A percentile compares a stretch with the other conserved stretches of the same genome.
phyloP scores from a whole-genome alignment of 768 basidiomycete species.

The Mycena epipterygia region DNA sequence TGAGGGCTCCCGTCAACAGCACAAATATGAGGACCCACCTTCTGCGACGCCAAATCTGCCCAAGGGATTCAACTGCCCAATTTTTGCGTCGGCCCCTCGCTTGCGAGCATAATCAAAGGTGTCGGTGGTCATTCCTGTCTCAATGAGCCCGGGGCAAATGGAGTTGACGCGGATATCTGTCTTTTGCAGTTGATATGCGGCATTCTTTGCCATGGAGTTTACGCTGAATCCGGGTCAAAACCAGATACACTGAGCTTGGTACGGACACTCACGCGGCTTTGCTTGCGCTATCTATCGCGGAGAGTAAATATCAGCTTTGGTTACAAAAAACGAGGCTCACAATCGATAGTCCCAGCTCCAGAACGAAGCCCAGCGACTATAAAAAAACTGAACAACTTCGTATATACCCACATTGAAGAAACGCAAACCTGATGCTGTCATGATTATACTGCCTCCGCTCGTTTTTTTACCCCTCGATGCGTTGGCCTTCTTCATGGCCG shows the following conservation, averaged over 20 bases:
- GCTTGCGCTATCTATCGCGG: constrained; percentile 82
- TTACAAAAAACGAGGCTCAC: constrained; percentile 56
- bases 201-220: constrained; percentile 88
- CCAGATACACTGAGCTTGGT: background rate
- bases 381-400: constrained; percentile 10
- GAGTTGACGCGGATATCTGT: constrained; percentile 91
- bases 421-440: constrained; percentile 84
- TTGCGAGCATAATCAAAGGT: constrained; percentile 84
- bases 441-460: constrained; percentile 85
- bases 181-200: constrained; percentile 83
- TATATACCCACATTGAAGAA: background rate
- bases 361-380: constrained; percentile 86
- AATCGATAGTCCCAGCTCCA: constrained; percentile 86
- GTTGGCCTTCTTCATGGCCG: constrained; percentile 82
- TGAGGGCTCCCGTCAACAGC: background rate
- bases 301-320: background rate
- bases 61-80: constrained; percentile 89
- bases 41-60: constrained; percentile 86
- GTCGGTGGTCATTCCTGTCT: constrained; percentile 90
- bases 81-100: constrained; percentile 78
- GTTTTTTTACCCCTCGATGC: constrained; percentile 75
- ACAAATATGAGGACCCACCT: constrained; percentile 59
- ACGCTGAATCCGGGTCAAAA: constrained; percentile 64
- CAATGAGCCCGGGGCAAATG: constrained; percentile 93
- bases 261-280: constrained; percentile 84